A percentile compares a stretch with the other conserved stretches of the same genome.
phyloP scores from a whole-genome alignment of 176 grass and related monocot genomes.

The Lolium rigidum region DNA sequence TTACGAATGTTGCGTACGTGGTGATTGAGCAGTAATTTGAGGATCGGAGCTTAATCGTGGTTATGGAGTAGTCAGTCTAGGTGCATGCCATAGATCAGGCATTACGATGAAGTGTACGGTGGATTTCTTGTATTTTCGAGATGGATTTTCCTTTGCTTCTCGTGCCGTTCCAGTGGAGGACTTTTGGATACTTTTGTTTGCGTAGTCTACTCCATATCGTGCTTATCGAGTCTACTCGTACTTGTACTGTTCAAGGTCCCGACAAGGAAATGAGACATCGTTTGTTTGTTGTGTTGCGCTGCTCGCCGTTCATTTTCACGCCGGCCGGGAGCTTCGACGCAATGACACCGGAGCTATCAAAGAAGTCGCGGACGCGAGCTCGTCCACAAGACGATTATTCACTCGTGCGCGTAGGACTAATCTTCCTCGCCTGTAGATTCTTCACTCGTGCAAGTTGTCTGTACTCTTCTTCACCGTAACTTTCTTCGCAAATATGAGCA shows the following conservation, averaged over 20 bases:
- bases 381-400: too few species aligned
- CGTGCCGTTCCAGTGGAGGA: background rate
- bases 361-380: background rate
- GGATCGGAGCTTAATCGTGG: constrained; percentile 16
- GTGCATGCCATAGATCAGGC: constrained; percentile 6
- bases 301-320: background rate
- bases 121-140: background rate
- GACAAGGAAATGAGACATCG: background rate
- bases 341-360: background rate
- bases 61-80: constrained; percentile 10
- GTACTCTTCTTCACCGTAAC: too few species aligned
- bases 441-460: too few species aligned
- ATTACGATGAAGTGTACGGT: constrained; percentile 5
- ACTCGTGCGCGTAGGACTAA: too few species aligned
- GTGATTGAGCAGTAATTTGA: constrained; percentile 13
- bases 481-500: too few species aligned
- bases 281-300: background rate
- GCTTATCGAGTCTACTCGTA: background rate
- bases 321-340: background rate
- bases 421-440: too few species aligned
- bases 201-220: background rate
- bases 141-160: background rate
- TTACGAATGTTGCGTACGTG: background rate
- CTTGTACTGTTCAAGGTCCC: background rate
- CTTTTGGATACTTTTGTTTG: background rate